phyloP scores from a whole-genome alignment of 768 basidiomycete genomes.

The Tricholomella constricta region DNA sequence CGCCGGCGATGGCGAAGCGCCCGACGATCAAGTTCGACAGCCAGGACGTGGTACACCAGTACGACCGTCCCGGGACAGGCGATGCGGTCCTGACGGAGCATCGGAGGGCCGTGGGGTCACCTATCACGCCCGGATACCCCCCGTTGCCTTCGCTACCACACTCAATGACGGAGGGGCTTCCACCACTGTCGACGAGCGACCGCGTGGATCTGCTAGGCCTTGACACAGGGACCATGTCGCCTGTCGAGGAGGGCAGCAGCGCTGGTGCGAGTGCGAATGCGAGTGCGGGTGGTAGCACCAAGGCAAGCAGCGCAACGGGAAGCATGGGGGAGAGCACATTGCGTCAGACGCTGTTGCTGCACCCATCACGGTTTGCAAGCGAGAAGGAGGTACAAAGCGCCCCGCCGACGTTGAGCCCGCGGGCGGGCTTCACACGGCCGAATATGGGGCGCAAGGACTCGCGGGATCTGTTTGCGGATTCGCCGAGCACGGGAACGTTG shows the following conservation, averaged over 20 bases:
- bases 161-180: slow-evolving; percentile 15
- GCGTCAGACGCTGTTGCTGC: slow-evolving; percentile 31
- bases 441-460: slow-evolving; percentile 34
- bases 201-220: slow-evolving; percentile 30
- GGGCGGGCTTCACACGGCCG: slow-evolving; percentile 25
- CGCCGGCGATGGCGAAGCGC: slow-evolving; percentile 38
- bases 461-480: slow-evolving; percentile 37
- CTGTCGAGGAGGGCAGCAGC: slow-evolving; percentile 11
- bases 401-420: slow-evolving; percentile 43
- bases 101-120: slow-evolving; percentile 40
- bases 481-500: slow-evolving; percentile 34
- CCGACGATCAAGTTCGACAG: slow-evolving; percentile 79
- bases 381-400: slow-evolving; percentile 46
- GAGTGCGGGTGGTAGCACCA: slow-evolving; percentile 13
- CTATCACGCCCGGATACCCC: slow-evolving; percentile 30
- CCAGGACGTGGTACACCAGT: slow-evolving; percentile 75
- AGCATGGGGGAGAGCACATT: slow-evolving; percentile 8
- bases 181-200: slow-evolving; percentile 14
- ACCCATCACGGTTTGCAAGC: slow-evolving; percentile 26
- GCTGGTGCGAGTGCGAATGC: slow-evolving; percentile 17
- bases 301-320: slow-evolving; percentile 11
- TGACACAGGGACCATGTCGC: slow-evolving; percentile 18
- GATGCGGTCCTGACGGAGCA: slow-evolving; percentile 46
- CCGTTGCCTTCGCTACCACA: slow-evolving; percentile 36
- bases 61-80: slow-evolving; percentile 58